Base-by-base conservation (phyloP, 2,329 filamentous ascomycete genomes). In the Aspergillus quadrilineatus region DNA sequence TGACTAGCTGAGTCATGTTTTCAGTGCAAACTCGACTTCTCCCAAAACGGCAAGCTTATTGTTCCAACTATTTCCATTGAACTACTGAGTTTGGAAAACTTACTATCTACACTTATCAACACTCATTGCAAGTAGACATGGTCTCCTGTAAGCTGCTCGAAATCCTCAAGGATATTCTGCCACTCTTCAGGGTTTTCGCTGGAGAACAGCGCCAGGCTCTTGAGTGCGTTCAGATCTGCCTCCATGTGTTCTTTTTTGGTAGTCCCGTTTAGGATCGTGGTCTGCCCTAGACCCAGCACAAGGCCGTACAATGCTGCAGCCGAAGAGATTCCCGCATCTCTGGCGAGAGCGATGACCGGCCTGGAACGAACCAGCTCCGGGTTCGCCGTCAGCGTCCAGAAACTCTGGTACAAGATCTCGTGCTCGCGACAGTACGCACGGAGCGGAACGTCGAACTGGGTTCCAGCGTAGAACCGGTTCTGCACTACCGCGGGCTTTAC, bases 381-480 rank as follows among this genome's bases (percentile, higher is more conserved):
- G 63, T 86, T 86, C 0, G 79, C 84, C 0, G 81, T 84, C 68
- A 86, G 64, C 1, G 83, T 86, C 83, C 84, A 85, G 67, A 86
- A 86, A 43, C 77, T 79, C 64, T 86, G 81, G 59, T 85, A 86
- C 22, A 79, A 69, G 47, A 87, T 82, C 1, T 70, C 72, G 10
- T 81, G 73, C 37, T 81, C 74, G 4, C 66, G 68, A 64, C 84
- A 86, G 66, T 82, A 84, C 0, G 75, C 72, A 22, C 89, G 82
- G 14, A 92, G 71, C 0, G 76, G 73, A 0, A 76, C 73, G 60
- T 92, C 89, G 63, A 82, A 89, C 2, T 69, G 67, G 0, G 84
- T 88, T 2, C 75, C 73, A 1, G 75, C 72, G 66, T 87, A 83
- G 73, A 94, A 90, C 1, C 88, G 82, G 67, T 94, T 93, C 74